A percentile compares a stretch with the other conserved stretches of the same genome.
Conservation (phyloP, 1,284 basidiomycete genomes). For the Cutaneotrichosporon sp. region DNA sequence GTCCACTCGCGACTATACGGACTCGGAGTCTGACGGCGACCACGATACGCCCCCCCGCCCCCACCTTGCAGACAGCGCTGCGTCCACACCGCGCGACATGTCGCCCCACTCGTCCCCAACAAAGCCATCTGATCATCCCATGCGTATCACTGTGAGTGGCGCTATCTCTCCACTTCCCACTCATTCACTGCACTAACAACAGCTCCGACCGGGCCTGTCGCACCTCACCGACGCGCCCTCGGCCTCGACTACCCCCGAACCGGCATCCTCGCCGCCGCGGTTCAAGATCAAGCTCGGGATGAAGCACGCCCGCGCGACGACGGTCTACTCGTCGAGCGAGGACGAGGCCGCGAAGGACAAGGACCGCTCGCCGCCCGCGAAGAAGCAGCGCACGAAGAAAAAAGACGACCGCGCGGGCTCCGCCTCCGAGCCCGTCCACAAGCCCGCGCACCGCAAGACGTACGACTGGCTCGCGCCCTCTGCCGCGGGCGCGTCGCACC, state of each 20-base stretch:
- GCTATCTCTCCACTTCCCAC: background rate
- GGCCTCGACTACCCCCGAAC: conserved; percentile 12
- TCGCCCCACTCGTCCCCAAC: conserved; percentile 1
- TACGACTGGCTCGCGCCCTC: conserved; percentile 43
- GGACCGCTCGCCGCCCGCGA: conserved; percentile 11
- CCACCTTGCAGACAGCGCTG: background rate
- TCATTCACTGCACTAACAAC: background rate
- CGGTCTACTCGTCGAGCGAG: conserved; percentile 36
- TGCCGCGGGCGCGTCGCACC: conserved; percentile 36
- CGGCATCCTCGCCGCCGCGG: conserved; percentile 35
- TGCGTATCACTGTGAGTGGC: conserved; percentile 5
- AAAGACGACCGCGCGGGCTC: no score
- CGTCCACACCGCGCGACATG: conserved; percentile 1
- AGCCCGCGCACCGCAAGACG: conserved; percentile 24
- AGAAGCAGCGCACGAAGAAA: conserved; percentile 10
- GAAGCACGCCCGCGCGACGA: conserved; percentile 18
- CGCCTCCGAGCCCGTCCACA: background rate
- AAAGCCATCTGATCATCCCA: background rate
- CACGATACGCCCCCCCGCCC: background rate
- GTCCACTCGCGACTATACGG: conserved; percentile 30
- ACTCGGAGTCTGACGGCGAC: conserved; percentile 24
- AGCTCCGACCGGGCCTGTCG: conserved; percentile 9
- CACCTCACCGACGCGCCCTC: background rate
- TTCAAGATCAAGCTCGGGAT: conserved; percentile 34
- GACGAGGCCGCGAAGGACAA: conserved; percentile 14